Evolutionary conservation across 768 basidiomycete species (phyloP).

Genomic region (Tulasnella sp.): DNA sequence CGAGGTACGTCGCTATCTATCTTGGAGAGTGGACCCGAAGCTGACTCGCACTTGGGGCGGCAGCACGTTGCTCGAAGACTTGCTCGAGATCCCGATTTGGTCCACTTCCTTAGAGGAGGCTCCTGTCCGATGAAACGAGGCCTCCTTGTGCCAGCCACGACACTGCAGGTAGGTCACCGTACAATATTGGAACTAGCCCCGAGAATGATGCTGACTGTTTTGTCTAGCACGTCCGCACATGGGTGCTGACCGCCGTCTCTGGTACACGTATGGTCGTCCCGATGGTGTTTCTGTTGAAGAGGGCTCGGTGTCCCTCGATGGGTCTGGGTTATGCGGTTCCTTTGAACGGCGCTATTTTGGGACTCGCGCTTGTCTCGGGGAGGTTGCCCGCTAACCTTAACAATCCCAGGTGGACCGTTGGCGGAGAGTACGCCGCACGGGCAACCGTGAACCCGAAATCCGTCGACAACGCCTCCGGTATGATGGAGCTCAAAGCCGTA

Average conservation of each 20-base stretch:
- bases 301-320: no score
- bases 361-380: no score
- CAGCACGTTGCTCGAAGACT: background rate
- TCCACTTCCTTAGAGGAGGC: background rate
- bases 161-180: background rate
- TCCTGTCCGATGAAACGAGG: background rate
- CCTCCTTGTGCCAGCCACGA: background rate
- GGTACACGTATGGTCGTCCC: background rate
- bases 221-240: background rate
- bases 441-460: no score
- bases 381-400: background rate
- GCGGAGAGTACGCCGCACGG: no score
- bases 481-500: no score
- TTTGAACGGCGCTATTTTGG: background rate
- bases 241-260: background rate
- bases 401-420: background rate
- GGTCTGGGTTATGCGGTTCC: background rate
- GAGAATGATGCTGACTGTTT: background rate
- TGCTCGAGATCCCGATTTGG: background rate
- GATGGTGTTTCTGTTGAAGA: background rate
- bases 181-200: background rate
- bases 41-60: no score
- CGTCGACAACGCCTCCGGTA: no score
- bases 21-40: no score
- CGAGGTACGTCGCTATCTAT: no score